Evolutionary conservation across 345 rosid genomes (phyloP), one percentile per base, ranked within the genome.

Genomic region (Isatis tinctoria): DNA sequence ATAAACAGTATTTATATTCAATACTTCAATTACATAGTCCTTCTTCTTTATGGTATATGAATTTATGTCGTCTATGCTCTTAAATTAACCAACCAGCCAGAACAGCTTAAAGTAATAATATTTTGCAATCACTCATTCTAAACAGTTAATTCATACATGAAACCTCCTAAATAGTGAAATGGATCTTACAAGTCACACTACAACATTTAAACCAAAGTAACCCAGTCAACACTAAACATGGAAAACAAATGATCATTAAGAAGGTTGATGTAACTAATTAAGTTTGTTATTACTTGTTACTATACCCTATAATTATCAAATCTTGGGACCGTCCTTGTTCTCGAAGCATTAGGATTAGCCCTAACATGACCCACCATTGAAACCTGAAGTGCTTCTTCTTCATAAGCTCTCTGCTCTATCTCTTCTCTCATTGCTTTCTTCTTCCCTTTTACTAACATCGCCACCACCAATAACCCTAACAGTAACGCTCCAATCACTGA

Each of bases 341-440:
- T 69, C 3, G 74, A 66, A 73, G 81, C 65, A 67, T 68, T 69
- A 30, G 72, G 67, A 79, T 69, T 76, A 28, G 77, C 82, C 43
- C 80, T 70, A 60, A 79, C 76, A 66, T 75, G 82, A 74, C 82
- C 80, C 35, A 75, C 82, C 82, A 79, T 79, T 65, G 82, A 79
- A 59, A 79, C 80, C 28, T 74, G 77, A 57, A 79, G 64, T 65
- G 82, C 82, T 74, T 79, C 82, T 70, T 75, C 82, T 74, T 79
- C 79, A 75, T 79, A 79, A 41, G 79, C 82, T 70, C 82, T 74
- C 1, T 79, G 71, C 74, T 59, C 82, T 18, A 75, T 27, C 60
- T 79, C 77, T 8, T 79, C 80, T 60, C 76, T 79, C 79, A 70
- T 79, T 0, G 82, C 82, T 66, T 79, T 79, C 62, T 70, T 79